Conservation (phyloP, 257 asterid species). For the Plantago ovata region DNA sequence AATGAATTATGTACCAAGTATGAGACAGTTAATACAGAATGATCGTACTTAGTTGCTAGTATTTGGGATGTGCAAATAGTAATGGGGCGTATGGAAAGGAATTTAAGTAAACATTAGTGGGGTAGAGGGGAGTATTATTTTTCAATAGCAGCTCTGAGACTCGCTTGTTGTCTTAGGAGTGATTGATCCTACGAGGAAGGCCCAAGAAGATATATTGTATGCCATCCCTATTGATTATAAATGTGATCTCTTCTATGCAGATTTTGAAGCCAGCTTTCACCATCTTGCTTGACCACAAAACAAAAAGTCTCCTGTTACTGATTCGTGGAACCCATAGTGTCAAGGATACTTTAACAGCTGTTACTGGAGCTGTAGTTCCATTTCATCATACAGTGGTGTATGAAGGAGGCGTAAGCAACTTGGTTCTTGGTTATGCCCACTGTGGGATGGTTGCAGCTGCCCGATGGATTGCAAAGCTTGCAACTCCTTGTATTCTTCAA, state of each 20-base stretch:
- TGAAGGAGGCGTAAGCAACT: conserved; percentile 87
- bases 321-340: conserved; percentile 98
- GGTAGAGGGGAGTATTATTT: neutral
- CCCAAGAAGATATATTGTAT: conserved; percentile 7
- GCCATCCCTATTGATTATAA: conserved; percentile 1
- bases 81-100: no score
- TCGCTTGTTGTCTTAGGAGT: neutral
- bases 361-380: conserved; percentile 97
- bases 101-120: no score
- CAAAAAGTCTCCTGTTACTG: conserved; percentile 56
- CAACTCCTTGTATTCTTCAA: conserved; percentile 68
- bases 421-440: conserved; percentile 96
- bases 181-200: neutral
- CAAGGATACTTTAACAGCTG: conserved; percentile 96
- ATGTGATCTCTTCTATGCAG: conserved; percentile 42
- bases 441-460: conserved; percentile 99
- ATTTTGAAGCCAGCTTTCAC: conserved; percentile 95
- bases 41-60: no score
- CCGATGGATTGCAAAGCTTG: conserved; percentile 96
- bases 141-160: neutral
- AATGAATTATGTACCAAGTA: no score
- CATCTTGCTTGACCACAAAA: conserved; percentile 65
- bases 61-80: no score
- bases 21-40: no score
- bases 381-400: conserved; percentile 90